A percentile compares a stretch with the other conserved stretches of the same genome.
Evolutionary conservation across 164 flowering plant genomes (phyloP).

Genomic region (Vitis riparia): DNA sequence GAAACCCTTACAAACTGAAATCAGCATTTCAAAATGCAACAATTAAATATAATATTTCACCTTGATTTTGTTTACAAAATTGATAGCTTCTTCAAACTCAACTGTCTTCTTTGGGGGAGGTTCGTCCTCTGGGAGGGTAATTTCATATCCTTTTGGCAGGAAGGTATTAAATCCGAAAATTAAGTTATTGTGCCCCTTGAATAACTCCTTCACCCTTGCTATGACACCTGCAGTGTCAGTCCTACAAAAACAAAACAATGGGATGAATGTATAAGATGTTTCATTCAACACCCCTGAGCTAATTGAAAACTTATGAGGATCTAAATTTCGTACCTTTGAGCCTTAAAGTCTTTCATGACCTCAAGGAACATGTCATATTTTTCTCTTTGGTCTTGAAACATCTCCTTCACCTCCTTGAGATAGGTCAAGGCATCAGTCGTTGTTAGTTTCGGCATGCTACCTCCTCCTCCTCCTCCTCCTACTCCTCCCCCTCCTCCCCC

Average conservation of each 20-base stretch:
- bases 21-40: not conserved
- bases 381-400: constrained; percentile 76
- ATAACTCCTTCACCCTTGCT: constrained; percentile 81
- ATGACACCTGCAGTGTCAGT: constrained; percentile 88
- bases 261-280: not conserved
- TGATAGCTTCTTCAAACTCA: constrained; percentile 92
- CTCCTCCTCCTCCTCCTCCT: constrained; percentile 20
- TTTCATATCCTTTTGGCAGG: constrained; percentile 91
- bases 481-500: constrained; percentile 19
- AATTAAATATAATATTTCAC: constrained; percentile 23
- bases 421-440: constrained; percentile 80
- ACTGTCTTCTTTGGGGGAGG: constrained; percentile 80
- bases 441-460: constrained; percentile 51
- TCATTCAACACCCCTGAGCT: not conserved
- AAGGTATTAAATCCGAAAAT: constrained; percentile 92
- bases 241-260: constrained; percentile 33
- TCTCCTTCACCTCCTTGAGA: constrained; percentile 81
- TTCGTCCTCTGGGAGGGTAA: constrained; percentile 76
- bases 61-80: constrained; percentile 94
- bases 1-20: not conserved
- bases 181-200: constrained; percentile 76
- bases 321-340: constrained; percentile 50
- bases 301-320: not conserved
- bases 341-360: constrained; percentile 94
- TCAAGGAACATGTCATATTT: constrained; percentile 86